Evolutionary conservation across 768 basidiomycete species (phyloP).

Genomic region (Inosperma sp.): DNA sequence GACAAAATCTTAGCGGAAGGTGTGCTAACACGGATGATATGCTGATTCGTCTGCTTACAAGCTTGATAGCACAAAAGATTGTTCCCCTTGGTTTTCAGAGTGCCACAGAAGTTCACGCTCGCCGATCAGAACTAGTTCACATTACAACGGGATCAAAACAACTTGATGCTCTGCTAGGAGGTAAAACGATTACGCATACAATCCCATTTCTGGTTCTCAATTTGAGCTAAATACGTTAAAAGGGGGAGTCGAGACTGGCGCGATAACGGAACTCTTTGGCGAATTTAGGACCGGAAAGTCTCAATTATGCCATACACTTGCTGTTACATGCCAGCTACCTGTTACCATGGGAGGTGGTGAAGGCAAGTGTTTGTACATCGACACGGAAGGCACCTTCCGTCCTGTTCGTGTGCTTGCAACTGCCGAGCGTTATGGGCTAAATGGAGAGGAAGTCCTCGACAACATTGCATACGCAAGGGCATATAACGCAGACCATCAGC

Average conservation of each 20-base stretch:
- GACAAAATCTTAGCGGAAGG: constrained; percentile 95
- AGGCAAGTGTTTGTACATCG: constrained; percentile 98
- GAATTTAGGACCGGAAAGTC: constrained; percentile 99
- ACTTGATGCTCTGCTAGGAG: constrained; percentile 91
- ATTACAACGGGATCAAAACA: constrained; percentile 97
- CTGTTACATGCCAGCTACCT: constrained; percentile 96
- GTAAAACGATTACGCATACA: constrained; percentile 35
- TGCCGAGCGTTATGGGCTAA: constrained; percentile 93
- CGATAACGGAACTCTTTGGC: constrained; percentile 96
- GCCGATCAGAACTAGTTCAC: constrained; percentile 90
- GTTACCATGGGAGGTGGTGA: constrained; percentile 98
- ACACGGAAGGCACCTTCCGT: constrained; percentile 98
- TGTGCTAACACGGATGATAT: constrained; percentile 28
- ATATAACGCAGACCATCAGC: constrained; percentile 98
- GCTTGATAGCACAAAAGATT: constrained; percentile 76
- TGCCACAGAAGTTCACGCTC: constrained; percentile 94
- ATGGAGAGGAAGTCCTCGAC: constrained; percentile 96
- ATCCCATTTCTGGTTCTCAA: constrained; percentile 9
- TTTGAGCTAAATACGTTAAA: constrained; percentile 2
- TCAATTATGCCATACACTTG: constrained; percentile 95
- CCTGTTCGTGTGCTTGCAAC: constrained; percentile 92
- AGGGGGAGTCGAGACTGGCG: constrained; percentile 97
- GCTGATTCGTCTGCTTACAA: not conserved
- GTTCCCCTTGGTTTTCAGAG: constrained; percentile 97
- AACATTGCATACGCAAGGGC: constrained; percentile 98